Evolutionary conservation across 306 rosid genomes (phyloP).

Genomic region (cucumber (Cucumis sativus)): Cucumber_9930_V3 NC_026659.2:20010501-20011000

Average conservation of each 20-base stretch:
- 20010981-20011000: neutral
- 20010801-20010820: neutral
- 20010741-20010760: neutral
- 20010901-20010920: neutral
- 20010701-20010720: neutral
- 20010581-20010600: conserved; percentile 8
- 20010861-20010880: neutral
- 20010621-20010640: neutral
- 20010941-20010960: neutral
- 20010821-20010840: neutral
- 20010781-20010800: neutral
- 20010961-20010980: neutral
- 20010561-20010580: conserved; percentile 62
- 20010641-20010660: neutral
- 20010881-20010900: neutral
- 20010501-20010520: conserved; percentile 93
- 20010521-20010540: conserved; percentile 78
- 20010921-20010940: neutral
- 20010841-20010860: neutral
- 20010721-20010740: neutral
- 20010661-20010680: neutral
- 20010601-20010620: neutral
- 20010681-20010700: neutral
- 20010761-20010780: neutral
- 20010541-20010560: conserved; percentile 71